Conservation (phyloP, 1,284 basidiomycete species). For the Ustilago lituana region DNA sequence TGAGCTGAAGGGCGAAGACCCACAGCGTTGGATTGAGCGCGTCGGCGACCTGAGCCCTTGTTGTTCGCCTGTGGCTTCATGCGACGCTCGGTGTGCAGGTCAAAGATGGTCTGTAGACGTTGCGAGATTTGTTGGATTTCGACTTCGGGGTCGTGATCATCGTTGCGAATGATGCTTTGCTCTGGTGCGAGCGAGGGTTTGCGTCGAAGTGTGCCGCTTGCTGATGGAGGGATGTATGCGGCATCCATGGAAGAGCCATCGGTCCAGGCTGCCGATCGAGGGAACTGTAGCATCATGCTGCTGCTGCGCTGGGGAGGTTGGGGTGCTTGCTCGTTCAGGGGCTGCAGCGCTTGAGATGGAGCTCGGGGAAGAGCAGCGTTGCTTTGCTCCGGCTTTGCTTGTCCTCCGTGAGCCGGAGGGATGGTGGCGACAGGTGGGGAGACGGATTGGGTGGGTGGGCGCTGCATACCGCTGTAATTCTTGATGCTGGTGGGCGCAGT, state of each 20-base stretch:
- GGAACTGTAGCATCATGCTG: conserved; percentile 25
- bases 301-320: conserved; percentile 4
- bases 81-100: conserved; percentile 54
- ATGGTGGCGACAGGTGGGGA: conserved; percentile 2
- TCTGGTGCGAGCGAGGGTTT: conserved; percentile 30
- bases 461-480: conserved; percentile 47
- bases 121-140: conserved; percentile 44
- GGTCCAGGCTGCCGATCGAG: conserved; percentile 22
- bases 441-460: conserved; percentile 11
- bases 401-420: neutral
- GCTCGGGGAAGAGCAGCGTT: too few species aligned
- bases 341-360: too few species aligned
- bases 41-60: conserved; percentile 2
- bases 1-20: conserved; percentile 35
- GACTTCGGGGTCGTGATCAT: conserved; percentile 31
- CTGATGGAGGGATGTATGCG: neutral
- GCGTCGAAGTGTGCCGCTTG: conserved; percentile 18
- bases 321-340: neutral
- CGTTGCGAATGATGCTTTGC: conserved; percentile 48
- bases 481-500: conserved; percentile 41
- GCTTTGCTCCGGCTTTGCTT: neutral
- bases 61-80: conserved; percentile 45
- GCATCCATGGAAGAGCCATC: conserved; percentile 2
- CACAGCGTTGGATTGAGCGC: conserved; percentile 14
- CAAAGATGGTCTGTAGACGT: conserved; percentile 53